phyloP scores from a whole-genome alignment of 2,329 filamentous ascomycete species.

The Waltergamsia citrina region DNA sequence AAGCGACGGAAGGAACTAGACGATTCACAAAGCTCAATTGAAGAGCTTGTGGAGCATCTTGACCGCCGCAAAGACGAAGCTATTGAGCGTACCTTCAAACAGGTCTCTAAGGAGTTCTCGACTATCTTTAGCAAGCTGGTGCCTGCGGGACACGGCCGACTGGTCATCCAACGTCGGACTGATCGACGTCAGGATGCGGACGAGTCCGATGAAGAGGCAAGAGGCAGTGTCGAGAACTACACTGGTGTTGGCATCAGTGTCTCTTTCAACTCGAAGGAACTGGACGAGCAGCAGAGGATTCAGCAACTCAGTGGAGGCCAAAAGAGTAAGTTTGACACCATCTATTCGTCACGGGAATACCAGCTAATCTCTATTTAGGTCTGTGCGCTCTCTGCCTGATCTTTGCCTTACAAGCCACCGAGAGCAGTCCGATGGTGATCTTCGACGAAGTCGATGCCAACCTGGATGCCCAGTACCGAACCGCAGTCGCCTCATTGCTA shows the following conservation, averaged over 20 bases:
- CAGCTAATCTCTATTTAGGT: conserved; percentile 37
- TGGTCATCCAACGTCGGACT: conserved; percentile 86
- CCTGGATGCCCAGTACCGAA: conserved; percentile 93
- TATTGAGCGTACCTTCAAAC: conserved; percentile 96
- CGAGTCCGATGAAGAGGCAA: conserved; percentile 60
- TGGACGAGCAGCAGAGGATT: conserved; percentile 93
- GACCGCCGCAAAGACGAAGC: conserved; percentile 96
- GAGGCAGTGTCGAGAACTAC: conserved; percentile 82
- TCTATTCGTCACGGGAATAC: not conserved
- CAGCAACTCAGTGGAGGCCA: conserved; percentile 95
- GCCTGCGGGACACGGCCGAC: conserved; percentile 79
- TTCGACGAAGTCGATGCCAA: conserved; percentile 99
- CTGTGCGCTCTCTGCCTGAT: conserved; percentile 94
- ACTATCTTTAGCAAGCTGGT: conserved; percentile 92
- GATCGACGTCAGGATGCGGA: conserved; percentile 54
- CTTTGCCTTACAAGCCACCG: conserved; percentile 96
- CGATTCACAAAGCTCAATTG: conserved; percentile 75
- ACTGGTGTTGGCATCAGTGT: conserved; percentile 94
- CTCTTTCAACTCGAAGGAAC: conserved; percentile 94
- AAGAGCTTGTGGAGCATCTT: conserved; percentile 83
- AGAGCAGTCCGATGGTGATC: conserved; percentile 96
- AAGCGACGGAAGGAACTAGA: conserved; percentile 82
- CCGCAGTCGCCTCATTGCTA: conserved; percentile 84
- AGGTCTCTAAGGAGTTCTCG: conserved; percentile 88
- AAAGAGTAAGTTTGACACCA: conserved; percentile 61